Conservation (phyloP, 768 basidiomycete species). For the Rhodotorula babjevae region DNA sequence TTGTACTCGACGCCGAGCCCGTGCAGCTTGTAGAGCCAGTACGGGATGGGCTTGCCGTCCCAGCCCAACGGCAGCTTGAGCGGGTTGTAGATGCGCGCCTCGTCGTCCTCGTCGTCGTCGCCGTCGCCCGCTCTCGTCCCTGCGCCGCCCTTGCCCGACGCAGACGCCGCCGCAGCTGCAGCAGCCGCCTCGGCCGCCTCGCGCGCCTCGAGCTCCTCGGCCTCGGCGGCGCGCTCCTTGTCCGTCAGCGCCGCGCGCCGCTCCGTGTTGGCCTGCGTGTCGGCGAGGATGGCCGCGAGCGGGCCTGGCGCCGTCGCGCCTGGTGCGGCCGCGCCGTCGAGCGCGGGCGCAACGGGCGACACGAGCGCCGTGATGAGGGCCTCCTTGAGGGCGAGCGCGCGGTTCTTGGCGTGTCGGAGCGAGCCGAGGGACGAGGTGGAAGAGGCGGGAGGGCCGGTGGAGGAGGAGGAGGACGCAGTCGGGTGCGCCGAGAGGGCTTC, state of each 20-base stretch:
- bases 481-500: constrained; percentile 6
- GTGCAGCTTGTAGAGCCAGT: constrained; percentile 96
- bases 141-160: background rate
- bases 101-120: constrained; percentile 75
- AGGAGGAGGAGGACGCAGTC: constrained; percentile 42
- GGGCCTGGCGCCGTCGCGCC: constrained; percentile 35
- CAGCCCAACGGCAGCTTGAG: constrained; percentile 92
- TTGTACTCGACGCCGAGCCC: constrained; percentile 96
- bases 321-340: background rate
- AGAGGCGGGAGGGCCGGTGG: background rate
- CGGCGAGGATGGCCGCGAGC: constrained; percentile 67
- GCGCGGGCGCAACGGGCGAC: constrained; percentile 42
- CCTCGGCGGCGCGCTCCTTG: constrained; percentile 77
- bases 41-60: constrained; percentile 99
- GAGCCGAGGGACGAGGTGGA: constrained; percentile 43
- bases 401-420: constrained; percentile 37
- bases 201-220: constrained; percentile 59
- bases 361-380: constrained; percentile 54
- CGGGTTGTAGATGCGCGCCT: constrained; percentile 96
- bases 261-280: constrained; percentile 94
- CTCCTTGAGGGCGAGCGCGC: constrained; percentile 37
- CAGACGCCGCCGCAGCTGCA: constrained; percentile 37
- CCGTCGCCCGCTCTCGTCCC: background rate
- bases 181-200: constrained; percentile 45
- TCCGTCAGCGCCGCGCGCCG: constrained; percentile 93